Evolutionary conservation across 225 moss, liverwort and hornwort species (phyloP), one percentile per base, ranked within the genome.

Genomic region (Neckera pumila): DNA sequence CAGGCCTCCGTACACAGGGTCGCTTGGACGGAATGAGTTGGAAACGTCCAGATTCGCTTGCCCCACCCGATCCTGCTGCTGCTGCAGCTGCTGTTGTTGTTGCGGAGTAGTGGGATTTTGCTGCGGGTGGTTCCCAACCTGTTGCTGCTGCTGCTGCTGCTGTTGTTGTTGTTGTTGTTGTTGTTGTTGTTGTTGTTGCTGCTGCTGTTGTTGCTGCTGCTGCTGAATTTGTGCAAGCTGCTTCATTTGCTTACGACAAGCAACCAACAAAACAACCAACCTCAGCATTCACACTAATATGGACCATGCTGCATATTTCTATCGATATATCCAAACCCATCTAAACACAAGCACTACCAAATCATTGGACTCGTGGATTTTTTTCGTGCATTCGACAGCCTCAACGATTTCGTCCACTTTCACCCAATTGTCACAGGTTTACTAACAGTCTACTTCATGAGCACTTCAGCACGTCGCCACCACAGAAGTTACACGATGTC

Each of bases 181-280:
- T 3, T 84, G 96, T 56, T 96, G 96, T 9, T 95, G 96, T 40
- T 95, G 98, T 56, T 93, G 98, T 59, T 93, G 93, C 67, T 86
- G 86, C 0, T 78, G 86, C 1, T 86, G 96, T 54, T 96, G 96
- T 13, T 95, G 96, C 26, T 96, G 98, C 82, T 93, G 98, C 79
- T 94, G 93, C 89, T 98, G 97, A 75, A 96, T 93, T 88, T 98
- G 96, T 75, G 95, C 95, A 81, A 95, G 90, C 96, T 96, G 97
- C 94, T 97, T 97, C 97, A 97, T 96, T 92, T 95, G 94, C 92
- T 94, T 88, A 85, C 89, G 63, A 90, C 74, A 89, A 89, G 57
- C 88, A 87, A 92, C 80, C 91, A 93, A 90, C 79, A 74, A 90
- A 71, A 83, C 89, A 43, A 89, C 90, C 79, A 84, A 85, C 85